Conservation (phyloP, 805 yeast species). For the Wickerhamiella domercqiae region DNA sequence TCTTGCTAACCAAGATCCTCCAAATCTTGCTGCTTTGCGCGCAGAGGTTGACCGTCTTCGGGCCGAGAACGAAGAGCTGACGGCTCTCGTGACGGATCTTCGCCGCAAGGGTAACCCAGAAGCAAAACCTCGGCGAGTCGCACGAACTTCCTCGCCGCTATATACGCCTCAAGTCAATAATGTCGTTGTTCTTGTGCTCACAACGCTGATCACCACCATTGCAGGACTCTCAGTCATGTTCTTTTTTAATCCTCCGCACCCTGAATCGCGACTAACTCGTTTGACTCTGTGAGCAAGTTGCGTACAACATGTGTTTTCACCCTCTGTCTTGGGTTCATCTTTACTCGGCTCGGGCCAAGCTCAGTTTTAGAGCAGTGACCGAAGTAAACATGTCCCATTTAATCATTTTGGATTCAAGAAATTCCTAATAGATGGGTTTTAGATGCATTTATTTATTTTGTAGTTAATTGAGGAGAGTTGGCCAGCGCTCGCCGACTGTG, state of each 20-base stretch:
- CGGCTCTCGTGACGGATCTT: constrained; percentile 1
- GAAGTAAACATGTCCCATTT: no score
- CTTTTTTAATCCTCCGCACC: constrained; percentile 18
- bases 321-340: no score
- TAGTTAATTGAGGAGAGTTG: background rate
- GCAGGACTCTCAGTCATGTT: constrained; percentile 18
- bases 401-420: no score
- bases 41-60: constrained; percentile 18
- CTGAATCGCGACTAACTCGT: no score
- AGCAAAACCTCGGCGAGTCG: background rate
- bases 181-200: constrained; percentile 13
- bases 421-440: no score
- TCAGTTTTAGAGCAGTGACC: no score
- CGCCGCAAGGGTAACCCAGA: background rate
- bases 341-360: no score
- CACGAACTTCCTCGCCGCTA: constrained; percentile 1
- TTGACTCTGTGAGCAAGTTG: no score
- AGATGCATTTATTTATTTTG: no score
- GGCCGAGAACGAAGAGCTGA: constrained; percentile 8
- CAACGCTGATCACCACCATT: constrained; percentile 15
- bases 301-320: no score
- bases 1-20: constrained; percentile 2
- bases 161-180: constrained; percentile 11
- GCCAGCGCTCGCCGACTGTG: constrained; percentile 5
- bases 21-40: constrained; percentile 14